Conservation (phyloP, 345 rosid species). For the Arabidopsis arenosa region DNA sequence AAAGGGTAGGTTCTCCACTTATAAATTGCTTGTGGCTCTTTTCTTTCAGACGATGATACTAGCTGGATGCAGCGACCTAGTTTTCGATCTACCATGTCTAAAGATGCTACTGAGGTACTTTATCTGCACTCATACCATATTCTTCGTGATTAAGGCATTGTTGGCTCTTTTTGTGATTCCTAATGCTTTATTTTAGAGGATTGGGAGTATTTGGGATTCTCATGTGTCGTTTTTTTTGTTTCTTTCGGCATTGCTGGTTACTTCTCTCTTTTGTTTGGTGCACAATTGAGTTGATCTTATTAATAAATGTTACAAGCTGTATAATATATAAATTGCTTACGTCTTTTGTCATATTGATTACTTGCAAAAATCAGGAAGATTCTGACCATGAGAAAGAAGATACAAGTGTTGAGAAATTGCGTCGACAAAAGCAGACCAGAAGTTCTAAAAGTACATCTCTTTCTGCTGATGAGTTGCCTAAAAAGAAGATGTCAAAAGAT, state of each 20-base stretch:
- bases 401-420: conserved; percentile 50
- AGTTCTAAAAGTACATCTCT: conserved; percentile 41
- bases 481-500: conserved; percentile 59
- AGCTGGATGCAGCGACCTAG: conserved; percentile 38
- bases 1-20: not conserved
- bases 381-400: conserved; percentile 60
- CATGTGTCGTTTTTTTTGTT: not conserved
- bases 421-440: conserved; percentile 34
- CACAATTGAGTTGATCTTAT: not conserved
- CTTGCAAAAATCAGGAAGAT: conserved; percentile 49
- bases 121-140: not conserved
- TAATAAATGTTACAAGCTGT: not conserved
- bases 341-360: conserved; percentile 3
- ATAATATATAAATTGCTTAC: not conserved
- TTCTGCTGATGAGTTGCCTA: conserved; percentile 48
- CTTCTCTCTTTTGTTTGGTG: not conserved
- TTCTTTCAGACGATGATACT: conserved; percentile 33
- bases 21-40: not conserved
- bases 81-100: conserved; percentile 38
- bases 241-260: not conserved
- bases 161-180: not conserved
- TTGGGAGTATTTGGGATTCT: not conserved
- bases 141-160: not conserved
- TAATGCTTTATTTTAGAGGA: not conserved
- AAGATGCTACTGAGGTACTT: conserved; percentile 46